Base-by-base conservation (phyloP, 2,329 filamentous ascomycete genomes). In the Tricladium varicosporioides region DNA sequence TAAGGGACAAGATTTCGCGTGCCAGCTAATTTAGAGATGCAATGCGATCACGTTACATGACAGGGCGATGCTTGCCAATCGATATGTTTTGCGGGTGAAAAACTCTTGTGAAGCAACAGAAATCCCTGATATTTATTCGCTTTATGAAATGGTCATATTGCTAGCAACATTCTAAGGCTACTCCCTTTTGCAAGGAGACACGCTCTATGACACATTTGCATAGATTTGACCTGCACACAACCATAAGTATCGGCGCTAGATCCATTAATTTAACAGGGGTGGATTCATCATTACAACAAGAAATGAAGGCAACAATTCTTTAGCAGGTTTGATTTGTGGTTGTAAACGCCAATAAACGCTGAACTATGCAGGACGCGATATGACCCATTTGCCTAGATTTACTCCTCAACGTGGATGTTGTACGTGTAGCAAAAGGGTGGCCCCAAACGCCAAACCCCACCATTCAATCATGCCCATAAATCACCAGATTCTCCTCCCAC, bases 1-100 rank as follows among this genome's bases (percentile, higher is more conserved):
- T 61, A 54, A 58, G 43, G 48, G 36, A 51, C 44, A 57, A 51
- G 53, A 56, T 58, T 63, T 66, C 59, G 64, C 62, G 61, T 63
- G 51, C 48, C 43, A 45, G 57, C 40, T 50, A 62, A 65, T 62
- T 67, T 65, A 48, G 52, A 57, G 47, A 53, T 45, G 53, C 54
- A 63, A 63, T 63, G 60, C 56, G 43, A 47, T 62, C 60, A 62
- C 47, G 51, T 54, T 50, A 52, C 48, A 45, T 33, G 42, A 13
- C 18, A 16, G 9, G 51, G 33, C 13, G 19, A 58, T 51, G 54
- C 54, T 43, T 47, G 48, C 27, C 43, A 31, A 36, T 9, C 27
- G 36, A 32, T 51, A 43, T 51, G 40, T 27, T 27, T 27, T 42
- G 15, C 47, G 27, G n/a, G 36, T n/a, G 5, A 40, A 40, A n/a